These are phyloP conservation scores for Mrakia gelida DNA, from an alignment of 768 basidiomycete genomes.

Conservation along the genomic window DNA sequence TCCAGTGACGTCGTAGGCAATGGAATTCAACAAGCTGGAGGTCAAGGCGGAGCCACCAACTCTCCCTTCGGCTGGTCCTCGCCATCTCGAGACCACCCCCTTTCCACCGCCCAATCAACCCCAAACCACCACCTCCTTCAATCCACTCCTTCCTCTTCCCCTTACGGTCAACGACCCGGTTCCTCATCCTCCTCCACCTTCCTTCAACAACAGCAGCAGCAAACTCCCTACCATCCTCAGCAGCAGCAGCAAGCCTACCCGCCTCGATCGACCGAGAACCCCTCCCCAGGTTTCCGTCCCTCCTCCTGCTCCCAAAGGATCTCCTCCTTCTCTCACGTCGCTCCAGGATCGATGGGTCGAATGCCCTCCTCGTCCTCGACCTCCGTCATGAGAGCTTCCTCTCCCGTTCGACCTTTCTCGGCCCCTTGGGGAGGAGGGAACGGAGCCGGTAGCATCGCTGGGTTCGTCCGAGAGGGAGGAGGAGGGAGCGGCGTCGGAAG, in stretches of 20 bases:
- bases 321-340: background rate
- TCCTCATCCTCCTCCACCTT: background rate
- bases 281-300: background rate
- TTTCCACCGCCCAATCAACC: background rate
- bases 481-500: background rate
- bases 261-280: background rate
- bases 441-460: background rate
- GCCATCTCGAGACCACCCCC: background rate
- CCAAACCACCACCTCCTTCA: background rate
- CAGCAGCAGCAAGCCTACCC: background rate
- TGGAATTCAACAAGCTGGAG: background rate
- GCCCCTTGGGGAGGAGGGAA: slow-evolving; percentile 3
- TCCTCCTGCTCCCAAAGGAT: background rate
- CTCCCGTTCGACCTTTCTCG: background rate
- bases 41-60: background rate
- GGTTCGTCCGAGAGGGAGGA: background rate
- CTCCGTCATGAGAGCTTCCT: background rate
- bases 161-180: background rate
- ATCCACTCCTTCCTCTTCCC: background rate
- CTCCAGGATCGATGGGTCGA: background rate
- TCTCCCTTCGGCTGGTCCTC: background rate
- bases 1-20: background rate
- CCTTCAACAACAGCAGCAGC: background rate
- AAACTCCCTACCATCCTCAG: background rate
- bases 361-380: background rate